Evolutionary conservation across 768 basidiomycete species (phyloP).

Genomic region (Suillus discolor): DNA sequence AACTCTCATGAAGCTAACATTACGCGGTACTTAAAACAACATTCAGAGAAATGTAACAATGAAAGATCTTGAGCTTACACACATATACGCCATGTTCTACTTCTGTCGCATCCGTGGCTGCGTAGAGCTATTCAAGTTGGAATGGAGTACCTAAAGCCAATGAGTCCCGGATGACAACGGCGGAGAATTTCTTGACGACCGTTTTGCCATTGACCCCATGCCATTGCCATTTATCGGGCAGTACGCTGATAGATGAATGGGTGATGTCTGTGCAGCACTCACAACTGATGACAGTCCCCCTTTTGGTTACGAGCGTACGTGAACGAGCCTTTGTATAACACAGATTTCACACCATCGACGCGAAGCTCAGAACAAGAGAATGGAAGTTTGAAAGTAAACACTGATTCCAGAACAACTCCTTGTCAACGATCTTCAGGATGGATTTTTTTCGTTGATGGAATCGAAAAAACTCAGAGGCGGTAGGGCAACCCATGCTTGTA

Average conservation of each 20-base stretch:
- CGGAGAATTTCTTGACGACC: constrained; percentile 10
- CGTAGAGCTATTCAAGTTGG: constrained; percentile 36
- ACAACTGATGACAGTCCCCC: constrained; percentile 21
- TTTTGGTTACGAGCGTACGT: constrained; percentile 36
- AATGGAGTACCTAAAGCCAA: constrained; percentile 42
- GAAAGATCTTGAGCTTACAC: background rate
- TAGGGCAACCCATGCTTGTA: constrained; percentile 18
- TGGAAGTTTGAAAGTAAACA: constrained; percentile 43
- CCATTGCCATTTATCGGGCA: constrained; percentile 23
- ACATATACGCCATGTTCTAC: constrained; percentile 38
- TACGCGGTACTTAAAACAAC: constrained; percentile 24
- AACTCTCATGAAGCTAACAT: constrained; percentile 28
- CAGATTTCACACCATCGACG: constrained; percentile 43
- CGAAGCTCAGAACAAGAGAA: constrained; percentile 34
- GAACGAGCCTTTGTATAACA: constrained; percentile 40
- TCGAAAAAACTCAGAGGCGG: constrained; percentile 15
- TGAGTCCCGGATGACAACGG: constrained; percentile 51
- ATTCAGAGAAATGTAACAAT: constrained; percentile 7
- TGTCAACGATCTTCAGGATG: constrained; percentile 19
- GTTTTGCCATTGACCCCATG: constrained; percentile 10
- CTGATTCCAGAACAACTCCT: constrained; percentile 30
- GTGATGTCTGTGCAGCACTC: background rate
- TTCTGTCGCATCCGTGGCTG: constrained; percentile 29
- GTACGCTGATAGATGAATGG: background rate
- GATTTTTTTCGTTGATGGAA: constrained; percentile 21